Percentiles rank a stretch among this genome's conserved stretches.
Conservation (phyloP, 1,284 basidiomycete genomes). For the Psilocybe mexicana region DNA sequence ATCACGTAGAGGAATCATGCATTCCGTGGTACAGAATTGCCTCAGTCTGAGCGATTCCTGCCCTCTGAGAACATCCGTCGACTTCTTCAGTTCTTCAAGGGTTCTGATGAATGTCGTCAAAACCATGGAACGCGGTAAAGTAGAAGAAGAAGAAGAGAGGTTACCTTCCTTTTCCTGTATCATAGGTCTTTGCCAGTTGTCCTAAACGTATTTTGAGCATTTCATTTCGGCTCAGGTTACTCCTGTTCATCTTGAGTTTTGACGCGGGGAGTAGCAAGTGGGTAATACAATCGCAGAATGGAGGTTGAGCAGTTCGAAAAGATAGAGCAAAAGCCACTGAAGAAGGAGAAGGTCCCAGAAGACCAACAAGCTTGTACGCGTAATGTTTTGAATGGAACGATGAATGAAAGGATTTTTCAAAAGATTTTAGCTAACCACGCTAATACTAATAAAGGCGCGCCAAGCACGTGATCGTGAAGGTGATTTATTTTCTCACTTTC, state of each 20-base stretch:
- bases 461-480: conserved; percentile 6
- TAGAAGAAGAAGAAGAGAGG: not conserved
- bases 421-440: not conserved
- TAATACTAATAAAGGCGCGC: not conserved
- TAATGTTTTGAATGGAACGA: not conserved
- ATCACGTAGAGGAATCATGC: conserved; percentile 36
- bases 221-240: conserved; percentile 9
- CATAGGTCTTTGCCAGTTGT: conserved; percentile 13
- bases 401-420: not conserved
- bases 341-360: not conserved
- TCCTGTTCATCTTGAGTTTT: conserved; percentile 1
- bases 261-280: not conserved
- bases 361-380: not conserved
- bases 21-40: conserved; percentile 33
- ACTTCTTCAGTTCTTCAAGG: conserved; percentile 29
- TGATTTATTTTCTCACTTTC: no score
- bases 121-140: not conserved
- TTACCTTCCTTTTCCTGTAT: conserved; percentile 26
- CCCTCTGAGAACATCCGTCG: conserved; percentile 36
- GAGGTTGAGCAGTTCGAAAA: no score
- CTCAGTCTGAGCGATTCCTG: conserved; percentile 40
- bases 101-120: conserved; percentile 12
- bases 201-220: conserved; percentile 7
- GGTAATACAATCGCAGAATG: no score
- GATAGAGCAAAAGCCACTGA: not conserved